phyloP scores from a whole-genome alignment of 2,329 filamentous ascomycete species.

The Coniochaeta pulveracea region DNA sequence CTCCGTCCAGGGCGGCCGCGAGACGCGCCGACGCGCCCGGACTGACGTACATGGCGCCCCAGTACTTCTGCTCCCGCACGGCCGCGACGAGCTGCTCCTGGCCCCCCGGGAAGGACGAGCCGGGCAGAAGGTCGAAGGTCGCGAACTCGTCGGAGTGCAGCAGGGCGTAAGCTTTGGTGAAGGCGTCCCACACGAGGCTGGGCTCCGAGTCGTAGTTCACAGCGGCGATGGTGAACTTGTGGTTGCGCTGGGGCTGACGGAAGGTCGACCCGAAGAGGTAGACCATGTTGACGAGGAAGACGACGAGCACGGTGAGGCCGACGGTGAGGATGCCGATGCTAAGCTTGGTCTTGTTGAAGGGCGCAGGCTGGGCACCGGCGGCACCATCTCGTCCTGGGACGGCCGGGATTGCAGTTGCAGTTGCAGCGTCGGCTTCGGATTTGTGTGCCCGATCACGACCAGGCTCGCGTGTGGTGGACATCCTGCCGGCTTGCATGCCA shows the following conservation, averaged over 20 bases:
- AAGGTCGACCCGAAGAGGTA: constrained; percentile 23
- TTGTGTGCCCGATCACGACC: neutral
- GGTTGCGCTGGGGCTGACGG: constrained; percentile 11
- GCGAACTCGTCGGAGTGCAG: constrained; percentile 20
- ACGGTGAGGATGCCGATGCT: constrained; percentile 5
- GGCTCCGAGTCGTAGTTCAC: constrained; percentile 16
- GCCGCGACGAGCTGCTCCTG: constrained; percentile 16
- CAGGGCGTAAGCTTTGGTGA: constrained; percentile 19
- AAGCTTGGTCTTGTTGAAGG: neutral
- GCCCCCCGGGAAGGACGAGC: constrained; percentile 15
- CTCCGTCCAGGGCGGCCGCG: constrained; percentile 15
- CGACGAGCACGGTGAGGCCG: neutral
- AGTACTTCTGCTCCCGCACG: constrained; percentile 24
- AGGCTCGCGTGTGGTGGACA: neutral
- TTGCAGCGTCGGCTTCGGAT: neutral
- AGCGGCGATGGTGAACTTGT: constrained; percentile 13
- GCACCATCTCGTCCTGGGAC: neutral
- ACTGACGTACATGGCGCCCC: constrained; percentile 23
- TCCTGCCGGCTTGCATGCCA: neutral
- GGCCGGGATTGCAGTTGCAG: neutral
- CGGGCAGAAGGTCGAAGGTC: constrained; percentile 16
- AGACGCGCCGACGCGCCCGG: constrained; percentile 20
- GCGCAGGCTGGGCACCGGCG: neutral
- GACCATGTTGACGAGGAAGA: constrained; percentile 4
- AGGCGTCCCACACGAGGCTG: constrained; percentile 19